Evolutionary conservation across 441 rosid species (phyloP).

Genomic region (Erodium trifolium): DNA sequence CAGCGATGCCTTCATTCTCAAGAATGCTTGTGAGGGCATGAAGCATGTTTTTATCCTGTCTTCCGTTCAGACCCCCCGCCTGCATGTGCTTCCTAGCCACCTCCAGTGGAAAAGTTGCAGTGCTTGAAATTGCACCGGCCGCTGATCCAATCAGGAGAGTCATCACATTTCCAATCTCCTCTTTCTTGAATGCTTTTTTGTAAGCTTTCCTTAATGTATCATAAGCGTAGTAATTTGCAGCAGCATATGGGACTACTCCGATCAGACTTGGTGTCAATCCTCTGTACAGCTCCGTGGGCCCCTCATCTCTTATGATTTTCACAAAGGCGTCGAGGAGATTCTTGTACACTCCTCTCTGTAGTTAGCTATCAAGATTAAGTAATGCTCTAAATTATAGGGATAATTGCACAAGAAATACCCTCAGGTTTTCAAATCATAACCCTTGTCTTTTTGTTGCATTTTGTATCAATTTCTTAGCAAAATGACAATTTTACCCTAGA

Average conservation of each 20-base stretch:
- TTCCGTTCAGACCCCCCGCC: slow-evolving; percentile 82
- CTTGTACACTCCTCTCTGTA: slow-evolving; percentile 74
- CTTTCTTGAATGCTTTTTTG: slow-evolving; percentile 54
- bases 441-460: too few relatives aligned
- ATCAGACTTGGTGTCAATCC: slow-evolving; percentile 94
- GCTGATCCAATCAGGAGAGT: slow-evolving; percentile 86
- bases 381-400: too few relatives aligned
- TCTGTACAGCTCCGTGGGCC: slow-evolving; percentile 74
- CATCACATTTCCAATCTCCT: slow-evolving; percentile 77
- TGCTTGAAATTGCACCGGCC: slow-evolving; percentile 90
- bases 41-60: slow-evolving; percentile 70
- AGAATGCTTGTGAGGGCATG: slow-evolving; percentile 79
- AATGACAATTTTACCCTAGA: too few relatives aligned
- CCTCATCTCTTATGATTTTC: slow-evolving; percentile 69
- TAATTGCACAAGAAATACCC: too few relatives aligned
- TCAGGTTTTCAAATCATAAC: too few relatives aligned
- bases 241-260: slow-evolving; percentile 93
- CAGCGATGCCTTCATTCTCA: slow-evolving; percentile 66
- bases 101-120: slow-evolving; percentile 91
- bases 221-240: slow-evolving; percentile 89
- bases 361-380: neutral
- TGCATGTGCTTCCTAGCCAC: slow-evolving; percentile 98
- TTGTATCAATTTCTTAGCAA: too few relatives aligned
- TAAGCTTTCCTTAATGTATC: slow-evolving; percentile 76
- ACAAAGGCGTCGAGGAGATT: slow-evolving; percentile 70